Conservation (phyloP, 306 rosid genomes). For the Quercus cerris region DNA sequence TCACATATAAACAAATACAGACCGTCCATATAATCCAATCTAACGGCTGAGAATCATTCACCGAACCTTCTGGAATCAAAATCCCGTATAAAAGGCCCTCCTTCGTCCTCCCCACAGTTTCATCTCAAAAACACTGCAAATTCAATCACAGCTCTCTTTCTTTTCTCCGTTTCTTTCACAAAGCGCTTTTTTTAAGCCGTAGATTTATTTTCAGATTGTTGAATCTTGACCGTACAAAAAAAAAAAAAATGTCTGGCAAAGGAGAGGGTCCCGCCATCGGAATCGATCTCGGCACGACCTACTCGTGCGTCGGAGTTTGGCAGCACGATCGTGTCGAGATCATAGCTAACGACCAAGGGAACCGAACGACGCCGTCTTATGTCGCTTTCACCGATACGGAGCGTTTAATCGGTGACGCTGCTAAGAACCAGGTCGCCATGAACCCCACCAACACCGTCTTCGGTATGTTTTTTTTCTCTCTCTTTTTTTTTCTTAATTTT, state of each 20-base stretch:
- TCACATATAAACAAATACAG: no score
- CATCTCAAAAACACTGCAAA: no score
- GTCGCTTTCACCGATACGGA: slow-evolving; percentile 58
- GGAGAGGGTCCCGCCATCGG: slow-evolving; percentile 70
- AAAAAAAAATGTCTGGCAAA: slow-evolving; percentile 42
- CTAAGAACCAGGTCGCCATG: slow-evolving; percentile 75
- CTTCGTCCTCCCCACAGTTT: no score
- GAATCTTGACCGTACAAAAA: no score
- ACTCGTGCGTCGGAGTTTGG: slow-evolving; percentile 77
- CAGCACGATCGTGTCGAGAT: slow-evolving; percentile 68
- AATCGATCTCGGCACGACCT: slow-evolving; percentile 61
- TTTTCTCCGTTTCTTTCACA: no score
- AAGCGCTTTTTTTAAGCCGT: no score
- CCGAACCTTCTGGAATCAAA: no score
- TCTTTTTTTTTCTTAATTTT: neutral
- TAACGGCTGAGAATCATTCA: no score
- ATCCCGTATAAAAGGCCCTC: no score
- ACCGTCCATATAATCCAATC: no score
- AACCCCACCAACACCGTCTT: slow-evolving; percentile 66
- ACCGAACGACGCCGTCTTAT: slow-evolving; percentile 62
- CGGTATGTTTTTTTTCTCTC: slow-evolving; percentile 18
- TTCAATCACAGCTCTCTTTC: no score
- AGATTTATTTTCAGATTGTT: no score
- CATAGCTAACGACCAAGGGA: slow-evolving; percentile 67
- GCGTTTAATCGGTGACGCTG: slow-evolving; percentile 66